Evolutionary conservation across 495 filamentous ascomycete genomes (phyloP).

Genomic region (Trichoderma reesei): DNA sequence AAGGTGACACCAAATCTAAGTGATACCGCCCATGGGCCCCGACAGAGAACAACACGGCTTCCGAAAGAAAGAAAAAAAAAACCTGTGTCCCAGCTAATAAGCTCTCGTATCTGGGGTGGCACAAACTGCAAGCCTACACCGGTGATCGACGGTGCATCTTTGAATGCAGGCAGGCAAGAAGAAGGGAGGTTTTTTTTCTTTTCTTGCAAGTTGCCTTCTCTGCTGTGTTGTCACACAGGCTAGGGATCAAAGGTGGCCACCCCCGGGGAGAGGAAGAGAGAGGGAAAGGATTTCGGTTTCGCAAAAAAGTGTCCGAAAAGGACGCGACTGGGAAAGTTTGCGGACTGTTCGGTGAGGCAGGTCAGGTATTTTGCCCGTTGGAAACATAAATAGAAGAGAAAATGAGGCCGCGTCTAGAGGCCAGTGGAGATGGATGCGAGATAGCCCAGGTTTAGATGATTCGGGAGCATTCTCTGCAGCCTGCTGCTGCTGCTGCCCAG

Average conservation of each 20-base stretch:
- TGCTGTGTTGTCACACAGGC: neutral
- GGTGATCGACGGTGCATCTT: slow-evolving; percentile 10
- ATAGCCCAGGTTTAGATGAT: neutral
- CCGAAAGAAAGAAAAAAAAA: neutral
- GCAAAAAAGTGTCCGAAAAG: neutral
- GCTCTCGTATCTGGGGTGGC: neutral
- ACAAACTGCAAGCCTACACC: slow-evolving; percentile 1
- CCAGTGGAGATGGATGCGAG: neutral
- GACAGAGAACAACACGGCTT: neutral
- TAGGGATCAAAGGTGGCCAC: neutral
- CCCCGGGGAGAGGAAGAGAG: too few relatives aligned
- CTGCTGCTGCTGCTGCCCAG: too few relatives aligned
- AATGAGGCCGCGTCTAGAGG: neutral
- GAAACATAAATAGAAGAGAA: neutral
- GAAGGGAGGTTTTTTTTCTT: too few relatives aligned
- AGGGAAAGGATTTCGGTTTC: neutral
- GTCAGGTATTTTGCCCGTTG: neutral
- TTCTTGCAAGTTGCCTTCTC: too few relatives aligned
- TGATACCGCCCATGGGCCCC: neutral
- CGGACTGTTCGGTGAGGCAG: neutral
- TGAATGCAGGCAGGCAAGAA: too few relatives aligned
- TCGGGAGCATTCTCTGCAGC: neutral
- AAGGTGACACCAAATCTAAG: neutral
- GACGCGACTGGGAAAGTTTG: neutral
- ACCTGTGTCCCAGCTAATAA: neutral